Conservation (phyloP, 2,329 filamentous ascomycete genomes). For the Decorospora gaudefroyi region DNA sequence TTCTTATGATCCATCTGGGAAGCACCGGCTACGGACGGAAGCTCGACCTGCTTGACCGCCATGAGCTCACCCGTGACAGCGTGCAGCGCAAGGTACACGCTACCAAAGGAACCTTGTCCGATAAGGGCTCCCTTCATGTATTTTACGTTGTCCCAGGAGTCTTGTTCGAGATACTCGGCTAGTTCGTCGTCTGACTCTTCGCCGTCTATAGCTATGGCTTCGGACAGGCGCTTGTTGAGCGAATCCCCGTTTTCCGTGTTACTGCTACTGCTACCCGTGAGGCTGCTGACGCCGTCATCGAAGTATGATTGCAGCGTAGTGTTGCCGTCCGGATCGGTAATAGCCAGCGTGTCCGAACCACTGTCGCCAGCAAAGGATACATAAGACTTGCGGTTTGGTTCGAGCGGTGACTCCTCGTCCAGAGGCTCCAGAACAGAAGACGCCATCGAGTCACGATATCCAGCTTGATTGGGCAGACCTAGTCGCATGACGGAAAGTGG, state of each 20-base stretch:
- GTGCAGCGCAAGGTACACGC: slow-evolving; percentile 91
- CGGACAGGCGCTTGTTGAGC: slow-evolving; percentile 78
- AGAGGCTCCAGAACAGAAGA: slow-evolving; percentile 88
- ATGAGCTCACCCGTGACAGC: slow-evolving; percentile 96
- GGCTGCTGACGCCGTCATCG: slow-evolving; percentile 76
- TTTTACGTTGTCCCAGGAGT: slow-evolving; percentile 95
- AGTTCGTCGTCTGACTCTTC: slow-evolving; percentile 90
- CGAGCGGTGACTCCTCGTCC: slow-evolving; percentile 84
- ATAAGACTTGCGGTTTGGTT: slow-evolving; percentile 92
- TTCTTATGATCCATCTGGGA: slow-evolving; percentile 81
- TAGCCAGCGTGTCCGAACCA: slow-evolving; percentile 69
- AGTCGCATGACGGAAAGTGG: slow-evolving; percentile 65
- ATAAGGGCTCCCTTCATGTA: slow-evolving; percentile 99
- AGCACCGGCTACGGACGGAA: slow-evolving; percentile 75
- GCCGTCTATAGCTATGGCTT: slow-evolving; percentile 85
- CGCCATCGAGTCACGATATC: slow-evolving; percentile 83
- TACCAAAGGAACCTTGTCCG: slow-evolving; percentile 94
- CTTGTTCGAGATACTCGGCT: slow-evolving; percentile 84
- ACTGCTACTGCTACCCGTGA: slow-evolving; percentile 67
- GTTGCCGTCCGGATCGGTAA: slow-evolving; percentile 78
- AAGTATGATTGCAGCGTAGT: slow-evolving; percentile 75
- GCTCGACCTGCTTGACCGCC: slow-evolving; percentile 97
- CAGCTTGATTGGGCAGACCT: slow-evolving; percentile 60
- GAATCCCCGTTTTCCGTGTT: slow-evolving; percentile 67
- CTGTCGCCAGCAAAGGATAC: slow-evolving; percentile 81